Evolutionary conservation across 1,139 yeast species (phyloP).

Genomic region (Candida labiduridarum): DNA sequence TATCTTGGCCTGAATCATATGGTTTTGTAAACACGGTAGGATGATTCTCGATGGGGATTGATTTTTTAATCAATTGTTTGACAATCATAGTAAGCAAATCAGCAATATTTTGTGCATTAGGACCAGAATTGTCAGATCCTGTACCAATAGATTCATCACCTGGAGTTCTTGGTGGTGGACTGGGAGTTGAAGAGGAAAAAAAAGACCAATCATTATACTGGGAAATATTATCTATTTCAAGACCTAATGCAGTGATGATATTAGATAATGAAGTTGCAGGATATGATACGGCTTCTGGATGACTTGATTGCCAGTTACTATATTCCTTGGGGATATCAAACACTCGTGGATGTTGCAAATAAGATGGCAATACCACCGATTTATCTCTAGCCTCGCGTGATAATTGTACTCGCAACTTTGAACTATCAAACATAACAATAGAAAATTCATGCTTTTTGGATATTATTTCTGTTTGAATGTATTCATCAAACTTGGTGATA

Average conservation of each 20-base stretch:
- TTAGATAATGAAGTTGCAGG: constrained; percentile 51
- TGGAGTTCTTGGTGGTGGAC: constrained; percentile 10
- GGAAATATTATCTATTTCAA: constrained; percentile 35
- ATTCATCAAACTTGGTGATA: constrained; percentile 51
- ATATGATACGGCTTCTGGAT: constrained; percentile 62
- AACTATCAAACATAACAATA: constrained; percentile 66
- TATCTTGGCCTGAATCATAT: constrained; percentile 72
- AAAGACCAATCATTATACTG: constrained; percentile 9
- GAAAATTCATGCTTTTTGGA: constrained; percentile 56
- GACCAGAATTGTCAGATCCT: constrained; percentile 6
- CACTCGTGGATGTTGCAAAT: constrained; percentile 72
- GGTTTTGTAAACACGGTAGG: constrained; percentile 68
- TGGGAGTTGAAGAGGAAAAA: constrained; percentile 12
- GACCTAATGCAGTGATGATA: constrained; percentile 62
- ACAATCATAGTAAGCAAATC: constrained; percentile 44
- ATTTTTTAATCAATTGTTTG: constrained; percentile 53
- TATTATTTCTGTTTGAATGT: constrained; percentile 46
- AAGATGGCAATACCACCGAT: constrained; percentile 69
- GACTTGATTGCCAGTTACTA: constrained; percentile 64
- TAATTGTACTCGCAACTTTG: constrained; percentile 75
- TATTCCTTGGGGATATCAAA: constrained; percentile 80
- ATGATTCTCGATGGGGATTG: constrained; percentile 56
- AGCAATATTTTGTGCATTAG: constrained; percentile 14
- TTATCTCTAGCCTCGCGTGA: constrained; percentile 83
- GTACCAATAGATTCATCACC: constrained; percentile 8